Conservation (phyloP, 2,329 filamentous ascomycete species). For the Dothiorella sarmentorum region DNA sequence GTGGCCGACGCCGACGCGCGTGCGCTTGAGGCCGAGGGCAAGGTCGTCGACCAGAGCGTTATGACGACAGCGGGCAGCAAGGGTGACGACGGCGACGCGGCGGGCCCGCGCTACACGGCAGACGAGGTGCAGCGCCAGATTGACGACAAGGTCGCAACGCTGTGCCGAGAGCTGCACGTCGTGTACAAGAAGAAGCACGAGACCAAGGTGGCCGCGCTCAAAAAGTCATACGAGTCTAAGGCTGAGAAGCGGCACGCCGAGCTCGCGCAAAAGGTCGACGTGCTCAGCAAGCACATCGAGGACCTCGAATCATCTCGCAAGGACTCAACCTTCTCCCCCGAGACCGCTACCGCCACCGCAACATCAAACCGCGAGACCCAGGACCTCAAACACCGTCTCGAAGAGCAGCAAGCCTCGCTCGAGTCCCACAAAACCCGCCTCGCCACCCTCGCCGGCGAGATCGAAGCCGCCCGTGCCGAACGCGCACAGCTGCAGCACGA, state of each 20-base stretch:
- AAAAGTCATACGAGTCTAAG: conserved; percentile 73
- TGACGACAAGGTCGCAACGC: conserved; percentile 79
- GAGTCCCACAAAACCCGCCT: conserved; percentile 70
- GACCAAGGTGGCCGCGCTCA: conserved; percentile 88
- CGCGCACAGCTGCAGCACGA: conserved; percentile 63
- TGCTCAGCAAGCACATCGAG: conserved; percentile 71
- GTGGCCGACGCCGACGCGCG: conserved; percentile 63
- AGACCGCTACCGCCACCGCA: background rate
- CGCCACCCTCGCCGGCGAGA: conserved; percentile 69
- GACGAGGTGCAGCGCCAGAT: conserved; percentile 61
- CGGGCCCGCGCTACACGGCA: conserved; percentile 37
- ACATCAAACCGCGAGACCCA: conserved; percentile 29
- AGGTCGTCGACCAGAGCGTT: conserved; percentile 56
- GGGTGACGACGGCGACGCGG: too few species aligned
- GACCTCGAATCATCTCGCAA: conserved; percentile 63
- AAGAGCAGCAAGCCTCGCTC: conserved; percentile 65
- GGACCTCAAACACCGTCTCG: conserved; percentile 50
- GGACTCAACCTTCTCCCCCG: conserved; percentile 53
- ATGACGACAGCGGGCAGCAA: conserved; percentile 55
- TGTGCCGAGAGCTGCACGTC: conserved; percentile 76
- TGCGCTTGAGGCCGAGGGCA: conserved; percentile 55
- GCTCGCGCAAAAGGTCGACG: conserved; percentile 67
- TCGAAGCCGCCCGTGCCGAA: conserved; percentile 66
- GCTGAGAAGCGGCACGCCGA: conserved; percentile 86
- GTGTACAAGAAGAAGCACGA: conserved; percentile 98